phyloP scores from a whole-genome alignment of 2,329 filamentous ascomycete genomes.

The Aphanocladium album region DNA sequence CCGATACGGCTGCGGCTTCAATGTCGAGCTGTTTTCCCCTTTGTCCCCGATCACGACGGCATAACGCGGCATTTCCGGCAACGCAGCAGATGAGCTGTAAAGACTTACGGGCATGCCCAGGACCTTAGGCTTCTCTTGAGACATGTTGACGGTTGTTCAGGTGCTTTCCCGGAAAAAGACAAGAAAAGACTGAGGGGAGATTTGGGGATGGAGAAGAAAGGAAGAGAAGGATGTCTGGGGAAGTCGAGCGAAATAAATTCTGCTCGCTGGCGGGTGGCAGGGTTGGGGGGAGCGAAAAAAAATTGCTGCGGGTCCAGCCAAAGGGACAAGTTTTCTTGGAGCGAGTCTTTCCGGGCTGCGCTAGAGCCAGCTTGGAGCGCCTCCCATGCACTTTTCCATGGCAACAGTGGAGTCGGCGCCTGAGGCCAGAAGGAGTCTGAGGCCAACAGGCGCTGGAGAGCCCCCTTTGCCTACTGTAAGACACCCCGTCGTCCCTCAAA shows the following conservation, averaged over 20 bases:
- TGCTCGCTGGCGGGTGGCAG: conserved; percentile 39
- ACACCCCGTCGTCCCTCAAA: no score
- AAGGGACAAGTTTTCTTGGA: conserved; percentile 42
- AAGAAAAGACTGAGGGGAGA: conserved; percentile 60
- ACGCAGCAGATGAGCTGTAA: conserved; percentile 11
- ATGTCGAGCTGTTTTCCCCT: background rate
- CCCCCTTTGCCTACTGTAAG: background rate
- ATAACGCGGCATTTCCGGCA: conserved; percentile 25
- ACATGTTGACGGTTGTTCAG: conserved; percentile 45
- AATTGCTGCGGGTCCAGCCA: conserved; percentile 43
- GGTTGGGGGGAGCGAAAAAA: conserved; percentile 43
- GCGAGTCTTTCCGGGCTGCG: conserved; percentile 48
- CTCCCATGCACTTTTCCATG: conserved; percentile 15
- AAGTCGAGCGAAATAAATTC: conserved; percentile 39
- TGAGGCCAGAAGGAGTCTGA: conserved; percentile 11
- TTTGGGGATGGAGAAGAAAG: conserved; percentile 40
- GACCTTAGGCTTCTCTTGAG: conserved; percentile 51
- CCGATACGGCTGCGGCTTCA: conserved; percentile 2
- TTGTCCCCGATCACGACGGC: conserved; percentile 19
- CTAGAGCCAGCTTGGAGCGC: conserved; percentile 19
- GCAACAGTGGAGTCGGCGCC: conserved; percentile 14
- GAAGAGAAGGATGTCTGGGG: conserved; percentile 32
- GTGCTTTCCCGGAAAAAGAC: conserved; percentile 37
- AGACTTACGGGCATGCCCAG: conserved; percentile 64
- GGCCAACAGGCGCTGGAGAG: background rate